Percentiles rank a stretch among this genome's conserved stretches.
These are phyloP conservation scores for Aspergillus ellipticus DNA, from an alignment of 495 filamentous ascomycete genomes.

Conservation along the genomic window DNA sequence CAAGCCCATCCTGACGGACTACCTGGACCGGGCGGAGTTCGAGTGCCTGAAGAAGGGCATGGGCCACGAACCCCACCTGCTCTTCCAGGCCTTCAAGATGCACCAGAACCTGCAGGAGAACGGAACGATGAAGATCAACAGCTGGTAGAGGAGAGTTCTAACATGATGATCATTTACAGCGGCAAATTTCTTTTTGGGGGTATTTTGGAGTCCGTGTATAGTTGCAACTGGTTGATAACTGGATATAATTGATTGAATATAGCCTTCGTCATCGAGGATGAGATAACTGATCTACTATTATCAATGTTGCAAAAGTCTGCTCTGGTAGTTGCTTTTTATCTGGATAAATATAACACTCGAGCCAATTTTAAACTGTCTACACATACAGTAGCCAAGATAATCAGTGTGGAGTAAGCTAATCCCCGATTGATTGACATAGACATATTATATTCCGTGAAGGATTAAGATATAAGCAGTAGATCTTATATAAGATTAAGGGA, in stretches of 20 bases:
- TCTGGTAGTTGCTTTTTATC: too few relatives aligned
- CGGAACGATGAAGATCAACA: constrained; percentile 77
- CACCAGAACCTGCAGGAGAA: constrained; percentile 76
- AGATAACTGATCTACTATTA: too few relatives aligned
- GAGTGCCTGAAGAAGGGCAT: constrained; percentile 84
- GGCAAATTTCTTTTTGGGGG: background rate
- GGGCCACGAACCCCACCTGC: constrained; percentile 85
- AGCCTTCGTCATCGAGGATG: too few relatives aligned
- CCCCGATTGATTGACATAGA: too few relatives aligned
- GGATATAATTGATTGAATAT: constrained; percentile 2
- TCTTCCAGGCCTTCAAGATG: constrained; percentile 86
- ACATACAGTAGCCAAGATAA: too few relatives aligned
- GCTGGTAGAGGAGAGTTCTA: constrained; percentile 51
- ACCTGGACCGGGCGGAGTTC: constrained; percentile 82
- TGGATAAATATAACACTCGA: too few relatives aligned
- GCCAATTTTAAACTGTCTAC: too few relatives aligned
- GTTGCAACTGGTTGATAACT: background rate
- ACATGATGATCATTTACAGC: background rate
- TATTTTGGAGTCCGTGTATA: background rate
- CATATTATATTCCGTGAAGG: too few relatives aligned
- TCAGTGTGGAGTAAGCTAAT: too few relatives aligned
- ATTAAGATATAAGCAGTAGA: too few relatives aligned
- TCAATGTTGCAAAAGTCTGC: too few relatives aligned
- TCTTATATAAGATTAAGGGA: too few relatives aligned
- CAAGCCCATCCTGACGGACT: constrained; percentile 74